Evolutionary conservation across 202 grass and related monocot species (phyloP).

Genomic region (Sporobolus alterniflorus): DNA sequence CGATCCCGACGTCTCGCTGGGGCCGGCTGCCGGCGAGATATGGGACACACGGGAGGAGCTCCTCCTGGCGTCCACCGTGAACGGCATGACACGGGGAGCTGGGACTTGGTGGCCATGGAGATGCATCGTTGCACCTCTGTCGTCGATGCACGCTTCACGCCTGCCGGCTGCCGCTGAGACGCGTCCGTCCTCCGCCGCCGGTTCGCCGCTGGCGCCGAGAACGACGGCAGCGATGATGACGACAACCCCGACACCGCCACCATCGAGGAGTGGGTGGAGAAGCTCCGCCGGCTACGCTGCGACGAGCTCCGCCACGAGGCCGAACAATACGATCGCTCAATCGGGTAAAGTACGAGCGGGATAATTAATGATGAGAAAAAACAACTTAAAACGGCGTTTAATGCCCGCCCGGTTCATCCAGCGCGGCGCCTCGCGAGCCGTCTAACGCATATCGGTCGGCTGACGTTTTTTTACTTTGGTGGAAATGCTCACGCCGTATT

Average conservation of each 20-base stretch:
- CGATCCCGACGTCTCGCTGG: constrained; percentile 52
- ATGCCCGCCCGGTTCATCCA: constrained; percentile 11
- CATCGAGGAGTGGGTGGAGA: constrained; percentile 57
- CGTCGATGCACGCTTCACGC: constrained; percentile 44
- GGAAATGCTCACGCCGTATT: constrained; percentile 24
- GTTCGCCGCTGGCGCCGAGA: constrained; percentile 39
- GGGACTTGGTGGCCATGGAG: constrained; percentile 82
- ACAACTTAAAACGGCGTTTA: not conserved
- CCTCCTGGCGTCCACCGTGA: constrained; percentile 66
- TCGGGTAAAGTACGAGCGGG: constrained; percentile 70
- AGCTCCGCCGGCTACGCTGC: constrained; percentile 76
- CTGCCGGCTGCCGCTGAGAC: constrained; percentile 52
- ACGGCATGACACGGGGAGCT: constrained; percentile 69
- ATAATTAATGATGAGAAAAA: constrained; percentile 23
- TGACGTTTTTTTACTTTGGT: not conserved
- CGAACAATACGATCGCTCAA: constrained; percentile 77
- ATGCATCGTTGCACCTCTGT: constrained; percentile 45
- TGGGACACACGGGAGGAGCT: constrained; percentile 94
- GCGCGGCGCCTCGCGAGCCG: not conserved
- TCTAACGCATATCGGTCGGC: constrained; percentile 61
- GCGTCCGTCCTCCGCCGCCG: constrained; percentile 65
- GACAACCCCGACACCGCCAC: constrained; percentile 31
- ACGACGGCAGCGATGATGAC: not conserved
- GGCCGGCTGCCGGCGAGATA: constrained; percentile 56
- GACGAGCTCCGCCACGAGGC: constrained; percentile 88